These are phyloP conservation scores for Aegilops speltoides DNA, from an alignment of 176 grass and related monocot genomes.

Conservation along the genomic window DNA sequence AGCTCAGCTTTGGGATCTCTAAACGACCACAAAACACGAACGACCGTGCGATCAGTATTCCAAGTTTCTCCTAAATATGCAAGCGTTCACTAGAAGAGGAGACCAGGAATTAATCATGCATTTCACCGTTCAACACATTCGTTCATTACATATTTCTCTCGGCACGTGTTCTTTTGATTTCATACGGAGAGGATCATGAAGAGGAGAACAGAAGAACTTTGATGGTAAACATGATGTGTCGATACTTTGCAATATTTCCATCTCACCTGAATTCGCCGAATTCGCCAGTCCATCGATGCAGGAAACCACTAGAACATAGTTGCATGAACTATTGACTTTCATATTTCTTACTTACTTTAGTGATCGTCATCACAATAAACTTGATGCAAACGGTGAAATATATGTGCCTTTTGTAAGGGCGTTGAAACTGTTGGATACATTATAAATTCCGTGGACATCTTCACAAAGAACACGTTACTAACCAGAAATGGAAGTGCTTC, in stretches of 20 bases:
- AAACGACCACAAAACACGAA: background rate
- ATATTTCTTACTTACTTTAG: background rate
- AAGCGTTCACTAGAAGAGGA: slow-evolving; percentile 8
- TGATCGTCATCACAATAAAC: background rate
- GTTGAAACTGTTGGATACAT: background rate
- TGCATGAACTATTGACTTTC: background rate
- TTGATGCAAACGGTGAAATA: background rate
- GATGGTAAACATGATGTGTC: background rate
- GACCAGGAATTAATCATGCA: background rate
- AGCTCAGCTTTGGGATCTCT: background rate
- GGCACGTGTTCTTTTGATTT: no score
- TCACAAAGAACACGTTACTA: background rate
- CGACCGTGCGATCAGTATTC: background rate
- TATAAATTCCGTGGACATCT: background rate
- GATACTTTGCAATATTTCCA: background rate
- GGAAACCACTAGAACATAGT: background rate
- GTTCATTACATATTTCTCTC: no score
- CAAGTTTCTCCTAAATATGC: slow-evolving; percentile 13
- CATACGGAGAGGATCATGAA: no score
- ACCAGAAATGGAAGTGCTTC: background rate
- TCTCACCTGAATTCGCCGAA: background rate
- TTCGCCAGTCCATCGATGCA: background rate
- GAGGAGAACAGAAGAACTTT: background rate
- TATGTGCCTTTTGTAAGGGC: background rate
- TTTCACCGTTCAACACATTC: no score